Conservation (phyloP, 2,329 filamentous ascomycete species). For the Remersonia thermophila region DNA sequence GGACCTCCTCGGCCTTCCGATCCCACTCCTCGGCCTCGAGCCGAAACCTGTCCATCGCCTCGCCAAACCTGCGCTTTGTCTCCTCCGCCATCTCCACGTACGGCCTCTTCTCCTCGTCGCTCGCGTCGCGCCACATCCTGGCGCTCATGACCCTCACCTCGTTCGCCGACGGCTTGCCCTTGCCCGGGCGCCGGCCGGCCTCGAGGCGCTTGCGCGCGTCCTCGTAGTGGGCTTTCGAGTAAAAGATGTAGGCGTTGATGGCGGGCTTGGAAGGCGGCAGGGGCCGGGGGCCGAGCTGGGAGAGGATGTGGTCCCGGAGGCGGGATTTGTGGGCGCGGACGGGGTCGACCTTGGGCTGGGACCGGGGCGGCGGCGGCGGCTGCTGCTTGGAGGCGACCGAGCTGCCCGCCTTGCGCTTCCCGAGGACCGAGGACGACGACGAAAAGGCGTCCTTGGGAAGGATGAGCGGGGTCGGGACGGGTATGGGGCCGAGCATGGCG, state of each 20-base stretch:
- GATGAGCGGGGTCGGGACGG: constrained; percentile 64
- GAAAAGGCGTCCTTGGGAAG: constrained; percentile 43
- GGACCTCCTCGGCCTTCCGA: constrained; percentile 43
- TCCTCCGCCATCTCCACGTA: constrained; percentile 63
- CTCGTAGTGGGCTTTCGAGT: constrained; percentile 69
- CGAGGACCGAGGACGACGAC: constrained; percentile 20
- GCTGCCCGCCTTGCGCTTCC: constrained; percentile 40
- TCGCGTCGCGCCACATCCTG: constrained; percentile 77
- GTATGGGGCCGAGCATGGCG: constrained; percentile 67
- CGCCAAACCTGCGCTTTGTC: constrained; percentile 54
- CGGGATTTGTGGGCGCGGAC: constrained; percentile 44
- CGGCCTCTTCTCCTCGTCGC: constrained; percentile 57
- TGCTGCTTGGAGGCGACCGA: constrained; percentile 1
- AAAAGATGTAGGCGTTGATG: constrained; percentile 80
- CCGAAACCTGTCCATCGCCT: constrained; percentile 46
- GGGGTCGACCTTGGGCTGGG: constrained; percentile 34
- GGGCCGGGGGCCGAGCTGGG: constrained; percentile 61
- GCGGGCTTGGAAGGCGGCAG: constrained; percentile 59
- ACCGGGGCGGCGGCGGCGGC: constrained; percentile 22
- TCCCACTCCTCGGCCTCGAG: constrained; percentile 61
- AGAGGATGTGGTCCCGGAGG: constrained; percentile 38
- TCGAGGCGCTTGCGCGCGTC: constrained; percentile 47
- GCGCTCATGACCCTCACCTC: constrained; percentile 79
- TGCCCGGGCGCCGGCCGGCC: constrained; percentile 50
- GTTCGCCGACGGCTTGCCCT: constrained; percentile 56